Evolutionary conservation across 2,329 filamentous ascomycete genomes (phyloP).

Genomic region (Colletotrichum sp.): DNA sequence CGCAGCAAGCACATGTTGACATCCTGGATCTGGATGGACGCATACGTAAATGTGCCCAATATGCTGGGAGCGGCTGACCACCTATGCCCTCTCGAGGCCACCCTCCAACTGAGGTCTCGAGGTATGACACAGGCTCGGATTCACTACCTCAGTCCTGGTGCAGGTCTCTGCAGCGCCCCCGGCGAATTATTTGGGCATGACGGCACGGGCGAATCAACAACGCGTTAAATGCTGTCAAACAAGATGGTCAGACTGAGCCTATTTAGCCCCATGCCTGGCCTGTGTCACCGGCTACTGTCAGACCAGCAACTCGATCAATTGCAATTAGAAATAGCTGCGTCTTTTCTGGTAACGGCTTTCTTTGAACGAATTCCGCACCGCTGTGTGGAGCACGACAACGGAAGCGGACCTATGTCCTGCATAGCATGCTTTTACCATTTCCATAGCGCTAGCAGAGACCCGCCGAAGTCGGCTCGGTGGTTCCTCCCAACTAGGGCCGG

Average conservation of each 20-base stretch:
- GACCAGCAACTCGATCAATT: background rate
- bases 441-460: slow-evolving; percentile 6
- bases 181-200: background rate
- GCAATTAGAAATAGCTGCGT: background rate
- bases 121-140: background rate
- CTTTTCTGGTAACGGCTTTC: background rate
- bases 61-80: background rate
- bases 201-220: background rate
- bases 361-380: background rate
- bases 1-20: slow-evolving; percentile 4
- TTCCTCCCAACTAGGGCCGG: slow-evolving; percentile 14
- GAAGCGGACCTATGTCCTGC: slow-evolving; percentile 12
- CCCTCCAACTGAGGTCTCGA: background rate
- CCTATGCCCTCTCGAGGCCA: slow-evolving; percentile 1
- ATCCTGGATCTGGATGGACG: slow-evolving; percentile 8
- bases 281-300: background rate
- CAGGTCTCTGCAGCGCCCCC: background rate
- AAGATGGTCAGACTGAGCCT: background rate
- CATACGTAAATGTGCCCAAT: background rate
- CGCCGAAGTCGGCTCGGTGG: slow-evolving; percentile 22
- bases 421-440: background rate
- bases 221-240: background rate
- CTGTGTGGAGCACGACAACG: background rate
- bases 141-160: background rate
- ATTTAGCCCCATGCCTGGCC: background rate